These are phyloP conservation scores for Spergularia marina DNA, from an alignment of 148 eudicot genomes.

Conservation along the genomic window DNA sequence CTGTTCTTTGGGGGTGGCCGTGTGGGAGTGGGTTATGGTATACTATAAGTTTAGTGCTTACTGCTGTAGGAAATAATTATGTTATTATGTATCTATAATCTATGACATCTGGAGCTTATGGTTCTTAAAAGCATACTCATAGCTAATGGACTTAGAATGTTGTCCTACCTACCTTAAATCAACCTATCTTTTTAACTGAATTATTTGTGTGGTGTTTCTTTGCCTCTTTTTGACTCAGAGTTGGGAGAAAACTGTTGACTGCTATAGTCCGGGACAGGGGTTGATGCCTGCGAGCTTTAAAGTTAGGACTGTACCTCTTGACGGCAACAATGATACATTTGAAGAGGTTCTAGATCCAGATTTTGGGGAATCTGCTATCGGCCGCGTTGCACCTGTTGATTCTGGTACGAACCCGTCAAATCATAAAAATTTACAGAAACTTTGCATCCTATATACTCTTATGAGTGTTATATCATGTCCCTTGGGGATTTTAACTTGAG, in stretches of 20 bases:
- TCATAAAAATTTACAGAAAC: not conserved
- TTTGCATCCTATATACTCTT: too few relatives aligned
- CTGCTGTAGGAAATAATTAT: not conserved
- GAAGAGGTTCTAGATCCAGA: conserved; percentile 53
- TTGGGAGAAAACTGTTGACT: conserved; percentile 97
- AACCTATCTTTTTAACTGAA: not conserved
- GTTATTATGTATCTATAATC: not conserved
- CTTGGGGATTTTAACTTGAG: not conserved
- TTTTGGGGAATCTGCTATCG: conserved; percentile 52
- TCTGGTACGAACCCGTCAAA: conserved; percentile 51
- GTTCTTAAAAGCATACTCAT: not conserved
- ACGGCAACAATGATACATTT: conserved; percentile 33
- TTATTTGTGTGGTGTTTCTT: conserved; percentile 9
- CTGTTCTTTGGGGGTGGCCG: not conserved
- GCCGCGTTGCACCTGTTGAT: conserved; percentile 93
- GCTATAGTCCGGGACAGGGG: conserved; percentile 55
- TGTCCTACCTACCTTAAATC: not conserved
- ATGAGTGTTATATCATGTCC: not conserved
- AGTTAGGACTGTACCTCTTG: conserved; percentile 43
- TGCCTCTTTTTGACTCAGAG: conserved; percentile 41
- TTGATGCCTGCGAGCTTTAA: conserved; percentile 56
- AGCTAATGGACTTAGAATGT: not conserved
- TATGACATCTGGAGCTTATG: not conserved
- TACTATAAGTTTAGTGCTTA: not conserved
- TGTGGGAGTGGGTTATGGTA: not conserved